Base-by-base conservation (phyloP, 208 protist species). In the Leishmania tropica region DNA sequence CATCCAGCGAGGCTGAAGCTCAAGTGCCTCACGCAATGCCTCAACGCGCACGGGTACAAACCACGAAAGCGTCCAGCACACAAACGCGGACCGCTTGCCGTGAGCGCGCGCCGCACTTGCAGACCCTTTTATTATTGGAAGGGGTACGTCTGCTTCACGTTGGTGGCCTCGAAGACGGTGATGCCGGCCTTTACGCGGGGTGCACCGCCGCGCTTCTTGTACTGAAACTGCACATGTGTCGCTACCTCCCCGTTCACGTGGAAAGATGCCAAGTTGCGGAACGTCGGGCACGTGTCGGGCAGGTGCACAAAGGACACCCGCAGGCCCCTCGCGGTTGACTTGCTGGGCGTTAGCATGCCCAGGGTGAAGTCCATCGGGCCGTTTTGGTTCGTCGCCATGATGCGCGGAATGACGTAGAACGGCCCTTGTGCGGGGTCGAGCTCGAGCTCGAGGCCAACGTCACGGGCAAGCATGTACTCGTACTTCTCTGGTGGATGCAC, bases 321-420 rank as follows among this genome's bases (percentile, higher is more conserved):
- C 37, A 86, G 78, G 1, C 75, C 75, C 28, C 79, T 89, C 65
- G 58, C 71, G 0, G 67, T 54, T 2, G 77, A 77, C 77, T 83
- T 78, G 65, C 81, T 67, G 17, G 85, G 82, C 2, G 85, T 82
- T 65, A 86, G 76, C 85, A 89, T 67, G 65, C 81, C 82, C 24
- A 89, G 51, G 2, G 82, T 86, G 80, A 83, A 89, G 54, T 89
- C 77, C 73, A 83, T 86, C 40, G 82, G 81, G 3, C 79, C 79
- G 60, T 31, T 28, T 10, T 47, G 68, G 79, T 85, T 88, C 67
- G 79, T 79, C 58, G 75, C 79, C 81, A 86, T 89, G 51, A 85
- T 80, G 47, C 83, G 82, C 10, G 83, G 81, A 37, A 92, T 83
- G 35, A 95, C 80, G 84, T 89, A 93, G 85, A 90, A 93, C 28